Evolutionary conservation across 2,329 filamentous ascomycete genomes (phyloP), one percentile per base, ranked within the genome.

Genomic region (Penicillium crustosum): DNA sequence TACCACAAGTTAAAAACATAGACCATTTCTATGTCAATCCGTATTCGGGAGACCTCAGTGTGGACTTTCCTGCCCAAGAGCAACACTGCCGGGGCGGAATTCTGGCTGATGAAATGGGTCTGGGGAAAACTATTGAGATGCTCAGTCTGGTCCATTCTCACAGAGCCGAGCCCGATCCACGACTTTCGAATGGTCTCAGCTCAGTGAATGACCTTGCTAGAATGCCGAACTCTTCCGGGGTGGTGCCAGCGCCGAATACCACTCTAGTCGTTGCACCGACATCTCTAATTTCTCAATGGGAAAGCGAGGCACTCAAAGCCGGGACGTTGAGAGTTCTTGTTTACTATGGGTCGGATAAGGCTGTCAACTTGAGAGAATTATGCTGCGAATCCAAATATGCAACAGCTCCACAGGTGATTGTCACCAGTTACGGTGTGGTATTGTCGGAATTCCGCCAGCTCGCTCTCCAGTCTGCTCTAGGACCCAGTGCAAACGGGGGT

Each of bases 41-140:
- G 0, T 99, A 99, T 73, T 97, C 93, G 7, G 94, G 94, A 9
- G 93, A 97, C 66, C 79, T 99, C 52, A 95, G 92, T 2, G 79
- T 97, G 0, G 87, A 96, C 6, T 99, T 99, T 64, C 94, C 94
- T 0, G 85, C 87, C 2, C 94, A 99, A 71, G 91, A 97, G 68
- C 94, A 97, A 70, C 91, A 95, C 71, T 99, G 94, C 65, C 80
- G 96, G 0, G 94, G 94, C 44, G 94, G 94, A 6, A 90, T 99
- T 57, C 79, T 99, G 42, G 94, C 94, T 9, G 94, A 99, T 68
- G 83, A 97, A 75, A 99, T 99, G 94, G 94, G 94, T 47, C 81
- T 99, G 2, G 94, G 94, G 35, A 99, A 99, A 78, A 99, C 94
- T 0, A 97, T 99, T 53, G 93, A 99, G 71, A 97, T 99, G 92